These are phyloP conservation scores for Solanum phureja DNA, from an alignment of 257 asterid species.

Conservation along the genomic window DNA sequence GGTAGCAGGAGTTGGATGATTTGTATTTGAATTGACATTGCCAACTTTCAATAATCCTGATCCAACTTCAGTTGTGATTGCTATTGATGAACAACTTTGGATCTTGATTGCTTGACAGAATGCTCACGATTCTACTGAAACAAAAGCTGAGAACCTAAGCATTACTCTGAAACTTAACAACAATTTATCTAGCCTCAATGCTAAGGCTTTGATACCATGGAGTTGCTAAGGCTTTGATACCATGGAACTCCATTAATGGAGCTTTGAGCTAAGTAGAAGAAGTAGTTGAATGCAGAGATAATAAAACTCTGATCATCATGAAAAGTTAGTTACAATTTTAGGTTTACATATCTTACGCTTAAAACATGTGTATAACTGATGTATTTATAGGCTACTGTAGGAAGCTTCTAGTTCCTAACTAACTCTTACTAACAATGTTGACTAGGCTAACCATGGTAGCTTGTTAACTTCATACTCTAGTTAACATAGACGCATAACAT, in stretches of 20 bases:
- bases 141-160: not conserved
- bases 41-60: not conserved
- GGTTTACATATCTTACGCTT: not conserved
- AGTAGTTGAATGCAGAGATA: not conserved
- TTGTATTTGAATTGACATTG: not conserved
- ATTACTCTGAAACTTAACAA: not conserved
- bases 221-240: not conserved
- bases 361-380: not conserved
- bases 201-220: no score
- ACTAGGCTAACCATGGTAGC: not conserved
- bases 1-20: not conserved
- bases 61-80: not conserved
- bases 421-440: not conserved
- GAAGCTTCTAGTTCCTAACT: not conserved
- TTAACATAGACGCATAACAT: not conserved
- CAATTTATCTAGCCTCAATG: not conserved
- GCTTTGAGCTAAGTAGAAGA: not conserved
- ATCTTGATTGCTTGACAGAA: not conserved
- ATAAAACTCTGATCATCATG: not conserved
- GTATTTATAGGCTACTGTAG: not conserved
- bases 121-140: not conserved
- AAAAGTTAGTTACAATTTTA: no score
- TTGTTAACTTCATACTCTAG: not conserved
- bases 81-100: not conserved
- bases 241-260: not conserved